A percentile compares a stretch with the other conserved stretches of the same genome.
Evolutionary conservation across 257 asterid species (phyloP).

Genomic region (Nicotiana paniculata): DNA sequence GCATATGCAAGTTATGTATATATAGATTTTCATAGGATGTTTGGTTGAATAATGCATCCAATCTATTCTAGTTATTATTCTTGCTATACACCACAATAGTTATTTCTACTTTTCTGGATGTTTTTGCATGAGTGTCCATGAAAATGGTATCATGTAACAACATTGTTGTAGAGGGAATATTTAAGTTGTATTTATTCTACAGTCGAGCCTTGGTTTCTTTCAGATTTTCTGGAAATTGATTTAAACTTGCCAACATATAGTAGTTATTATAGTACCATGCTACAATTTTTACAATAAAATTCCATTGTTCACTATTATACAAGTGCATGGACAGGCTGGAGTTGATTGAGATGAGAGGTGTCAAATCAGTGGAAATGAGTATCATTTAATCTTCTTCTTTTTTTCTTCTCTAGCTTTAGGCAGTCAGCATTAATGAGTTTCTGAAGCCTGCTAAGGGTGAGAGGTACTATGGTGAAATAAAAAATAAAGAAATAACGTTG

Average conservation of each 20-base stretch:
- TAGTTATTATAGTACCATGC: not conserved
- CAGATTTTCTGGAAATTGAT: not conserved
- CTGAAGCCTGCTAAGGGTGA: slow-evolving; percentile 89
- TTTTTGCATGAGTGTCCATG: not conserved
- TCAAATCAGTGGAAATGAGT: not conserved
- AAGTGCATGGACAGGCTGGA: not conserved
- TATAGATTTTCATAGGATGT: not conserved
- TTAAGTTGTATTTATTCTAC: not conserved
- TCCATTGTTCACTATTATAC: not conserved
- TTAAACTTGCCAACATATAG: not conserved
- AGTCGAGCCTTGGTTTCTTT: not conserved
- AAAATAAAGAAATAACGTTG: not conserved
- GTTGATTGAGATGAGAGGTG: not conserved
- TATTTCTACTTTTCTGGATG: not conserved
- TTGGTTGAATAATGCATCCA: not conserved
- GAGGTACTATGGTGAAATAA: slow-evolving; percentile 16
- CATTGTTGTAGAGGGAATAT: not conserved
- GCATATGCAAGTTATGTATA: not conserved
- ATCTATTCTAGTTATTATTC: not conserved
- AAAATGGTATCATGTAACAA: not conserved
- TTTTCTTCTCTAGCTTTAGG: slow-evolving; percentile 26
- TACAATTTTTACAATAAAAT: not conserved
- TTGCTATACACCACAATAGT: not conserved
- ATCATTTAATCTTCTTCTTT: not conserved
- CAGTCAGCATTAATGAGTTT: slow-evolving; percentile 85